Base-by-base conservation (phyloP, 2,329 filamentous ascomycete species). In the Colletotrichum sp. region DNA sequence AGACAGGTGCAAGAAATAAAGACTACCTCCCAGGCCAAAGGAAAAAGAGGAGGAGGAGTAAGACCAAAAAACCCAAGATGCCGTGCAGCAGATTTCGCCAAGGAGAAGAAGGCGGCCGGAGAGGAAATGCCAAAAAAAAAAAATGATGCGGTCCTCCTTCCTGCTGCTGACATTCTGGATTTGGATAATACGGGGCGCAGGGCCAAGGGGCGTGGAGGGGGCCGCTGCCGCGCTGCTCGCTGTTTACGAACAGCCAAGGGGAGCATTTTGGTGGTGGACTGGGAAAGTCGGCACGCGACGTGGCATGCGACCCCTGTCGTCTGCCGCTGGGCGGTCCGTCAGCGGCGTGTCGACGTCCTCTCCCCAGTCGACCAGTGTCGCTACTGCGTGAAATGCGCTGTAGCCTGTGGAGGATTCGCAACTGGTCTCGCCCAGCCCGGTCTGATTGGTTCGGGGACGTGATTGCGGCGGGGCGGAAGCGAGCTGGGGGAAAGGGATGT, bases 231-330 rank as follows among this genome's bases (percentile, higher is more conserved):
- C 39, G 55, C 7, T 18, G 18, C 28, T 71, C 59, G 55, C 57
- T 21, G 32, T n/a, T 30, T 18, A 61, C 28, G 26, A 30, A 61
- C 18, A 55, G 72, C 72, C 72, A 75, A 67, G 73, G 34, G 30
- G 48, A 16, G 16, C 39, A 60, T 71, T 61, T 24, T 52, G 72
- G 43, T 39, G 48, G 59, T 65, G 57, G 57, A 59, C 57, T 75
- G 70, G 73, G 64, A 75, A 73, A 73, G 63, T 52, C 73, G 70
- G 73, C 73, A 75, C 73, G 73, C 70, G 70, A 75, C 69, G 57
- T 75, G 73, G 73, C 73, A 73, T 57, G 64, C 69, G 57, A 72
- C 34, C 73, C 73, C 70, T 73, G 73, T 48, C 18, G 36, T 21
- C 16, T 73, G 43, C 70, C 57, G 69, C 72, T 67, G 72, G 69